Evolutionary conservation across 2,329 filamentous ascomycete genomes (phyloP).

Genomic region (Colletotrichum magnum): DNA sequence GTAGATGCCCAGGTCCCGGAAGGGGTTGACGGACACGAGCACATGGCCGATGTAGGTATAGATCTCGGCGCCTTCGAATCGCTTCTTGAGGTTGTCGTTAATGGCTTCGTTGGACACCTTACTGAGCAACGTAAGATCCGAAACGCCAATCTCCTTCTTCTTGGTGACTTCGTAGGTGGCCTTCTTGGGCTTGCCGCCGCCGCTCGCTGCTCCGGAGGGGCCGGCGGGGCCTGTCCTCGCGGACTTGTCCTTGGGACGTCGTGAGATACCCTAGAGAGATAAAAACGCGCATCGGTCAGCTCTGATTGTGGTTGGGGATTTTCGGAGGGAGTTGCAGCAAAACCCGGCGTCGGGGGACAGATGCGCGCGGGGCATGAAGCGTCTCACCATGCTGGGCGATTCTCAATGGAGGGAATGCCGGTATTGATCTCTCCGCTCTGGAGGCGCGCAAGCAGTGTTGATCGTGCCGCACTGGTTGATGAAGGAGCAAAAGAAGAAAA

Average conservation of each 20-base stretch:
- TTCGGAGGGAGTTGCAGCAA: constrained; percentile 7
- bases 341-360: constrained; percentile 13
- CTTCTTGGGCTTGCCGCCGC: constrained; percentile 84
- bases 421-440: constrained; percentile 25
- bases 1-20: constrained; percentile 97
- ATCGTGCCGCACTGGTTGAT: constrained; percentile 16
- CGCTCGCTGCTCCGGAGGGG: constrained; percentile 53
- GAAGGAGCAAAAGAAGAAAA: constrained; percentile 26
- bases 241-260: constrained; percentile 63
- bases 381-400: constrained; percentile 44
- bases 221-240: constrained; percentile 58
- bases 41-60: constrained; percentile 99
- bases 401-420: constrained; percentile 38
- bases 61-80: constrained; percentile 97
- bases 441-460: constrained; percentile 29
- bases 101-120: constrained; percentile 99
- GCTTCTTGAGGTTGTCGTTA: constrained; percentile 98
- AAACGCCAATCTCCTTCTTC: constrained; percentile 99
- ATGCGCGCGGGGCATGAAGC: constrained; percentile 40
- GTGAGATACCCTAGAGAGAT: constrained; percentile 61
- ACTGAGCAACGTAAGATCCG: constrained; percentile 95
- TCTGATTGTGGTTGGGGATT: constrained; percentile 1
- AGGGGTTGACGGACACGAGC: constrained; percentile 98
- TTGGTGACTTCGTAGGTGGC: constrained; percentile 95
- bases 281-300: constrained; percentile 26